These are phyloP conservation scores for Hypoxylon sp. DNA, from an alignment of 2,329 filamentous ascomycete species.

Conservation along the genomic window DNA sequence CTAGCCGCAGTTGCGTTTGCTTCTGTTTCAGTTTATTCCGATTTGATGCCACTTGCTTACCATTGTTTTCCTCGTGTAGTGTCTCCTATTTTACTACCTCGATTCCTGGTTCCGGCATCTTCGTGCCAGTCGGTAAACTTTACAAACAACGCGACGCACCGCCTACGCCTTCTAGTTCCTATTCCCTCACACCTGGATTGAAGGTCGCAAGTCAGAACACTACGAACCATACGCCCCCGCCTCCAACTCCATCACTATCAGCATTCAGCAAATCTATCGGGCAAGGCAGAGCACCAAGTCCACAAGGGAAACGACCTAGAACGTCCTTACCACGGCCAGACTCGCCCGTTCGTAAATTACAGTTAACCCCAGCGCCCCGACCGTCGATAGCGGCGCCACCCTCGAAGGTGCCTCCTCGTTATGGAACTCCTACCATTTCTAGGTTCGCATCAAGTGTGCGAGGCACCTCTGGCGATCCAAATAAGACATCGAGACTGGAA, in stretches of 20 bases:
- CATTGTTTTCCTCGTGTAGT: conserved; percentile 56
- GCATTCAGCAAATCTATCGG: conserved; percentile 94
- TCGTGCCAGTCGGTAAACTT: conserved; percentile 88
- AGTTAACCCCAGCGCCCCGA: conserved; percentile 72
- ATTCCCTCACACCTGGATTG: conserved; percentile 74
- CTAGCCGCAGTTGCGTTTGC: conserved; percentile 14
- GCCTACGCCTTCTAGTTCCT: conserved; percentile 64
- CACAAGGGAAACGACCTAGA: conserved; percentile 78
- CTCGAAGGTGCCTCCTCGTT: conserved; percentile 67
- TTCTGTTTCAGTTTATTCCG: conserved; percentile 20
- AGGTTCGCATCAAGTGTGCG: conserved; percentile 76
- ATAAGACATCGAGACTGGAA: conserved; percentile 67
- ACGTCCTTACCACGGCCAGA: conserved; percentile 89
- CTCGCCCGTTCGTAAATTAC: conserved; percentile 81
- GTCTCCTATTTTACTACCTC: conserved; percentile 86
- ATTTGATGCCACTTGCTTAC: conserved; percentile 25
- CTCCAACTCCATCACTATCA: conserved; percentile 75
- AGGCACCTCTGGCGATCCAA: conserved; percentile 73
- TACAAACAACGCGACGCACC: conserved; percentile 73
- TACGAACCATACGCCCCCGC: conserved; percentile 74
- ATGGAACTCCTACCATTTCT: conserved; percentile 73
- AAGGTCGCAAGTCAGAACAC: conserved; percentile 70
- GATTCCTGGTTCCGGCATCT: conserved; percentile 88
- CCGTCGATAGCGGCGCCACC: conserved; percentile 71
- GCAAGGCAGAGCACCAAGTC: conserved; percentile 79